These are phyloP conservation scores for Colletotrichum camelliae DNA, from an alignment of 2,329 filamentous ascomycete genomes.

Conservation along the genomic window DNA sequence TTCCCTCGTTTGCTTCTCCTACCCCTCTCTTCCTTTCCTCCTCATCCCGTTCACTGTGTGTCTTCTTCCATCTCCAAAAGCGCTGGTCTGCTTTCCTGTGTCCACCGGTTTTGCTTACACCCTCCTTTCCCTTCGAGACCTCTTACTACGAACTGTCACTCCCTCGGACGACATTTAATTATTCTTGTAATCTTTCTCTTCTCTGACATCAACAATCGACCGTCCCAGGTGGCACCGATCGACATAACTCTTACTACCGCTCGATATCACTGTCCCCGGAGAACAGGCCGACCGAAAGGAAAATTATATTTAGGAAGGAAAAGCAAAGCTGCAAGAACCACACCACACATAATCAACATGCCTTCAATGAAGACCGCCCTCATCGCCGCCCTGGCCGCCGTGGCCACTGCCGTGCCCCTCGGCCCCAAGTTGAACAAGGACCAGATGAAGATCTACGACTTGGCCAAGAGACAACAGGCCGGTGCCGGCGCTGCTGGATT, in stretches of 20 bases:
- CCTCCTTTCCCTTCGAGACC: constrained; percentile 31
- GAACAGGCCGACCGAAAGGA: constrained; percentile 25
- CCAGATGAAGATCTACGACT: constrained; percentile 51
- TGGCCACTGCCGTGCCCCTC: constrained; percentile 53
- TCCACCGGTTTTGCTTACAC: constrained; percentile 36
- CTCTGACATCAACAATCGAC: constrained; percentile 21
- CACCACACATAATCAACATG: constrained; percentile 38
- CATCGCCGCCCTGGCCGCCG: constrained; percentile 50
- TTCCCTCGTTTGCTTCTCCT: constrained; percentile 29
- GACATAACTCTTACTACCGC: not conserved
- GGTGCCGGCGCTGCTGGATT: constrained; percentile 52
- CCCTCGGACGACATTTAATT: constrained; percentile 28
- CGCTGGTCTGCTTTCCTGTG: constrained; percentile 56
- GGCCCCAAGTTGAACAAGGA: constrained; percentile 45
- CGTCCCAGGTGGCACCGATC: constrained; percentile 24
- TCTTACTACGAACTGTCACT: constrained; percentile 21
- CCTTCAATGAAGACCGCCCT: constrained; percentile 51
- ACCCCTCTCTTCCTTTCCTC: constrained; percentile 24
- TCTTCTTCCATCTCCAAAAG: constrained; percentile 43
- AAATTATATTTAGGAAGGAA: constrained; percentile 21
- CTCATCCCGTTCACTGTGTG: constrained; percentile 27
- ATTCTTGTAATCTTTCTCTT: constrained; percentile 35
- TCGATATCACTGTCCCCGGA: constrained; percentile 12
- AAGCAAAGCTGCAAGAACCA: constrained; percentile 28
- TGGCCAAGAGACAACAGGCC: constrained; percentile 56